Percentiles rank a stretch among this genome's conserved stretches.
These are phyloP conservation scores for Mycena alexandri DNA, from an alignment of 768 basidiomycete species.

Conservation along the genomic window DNA sequence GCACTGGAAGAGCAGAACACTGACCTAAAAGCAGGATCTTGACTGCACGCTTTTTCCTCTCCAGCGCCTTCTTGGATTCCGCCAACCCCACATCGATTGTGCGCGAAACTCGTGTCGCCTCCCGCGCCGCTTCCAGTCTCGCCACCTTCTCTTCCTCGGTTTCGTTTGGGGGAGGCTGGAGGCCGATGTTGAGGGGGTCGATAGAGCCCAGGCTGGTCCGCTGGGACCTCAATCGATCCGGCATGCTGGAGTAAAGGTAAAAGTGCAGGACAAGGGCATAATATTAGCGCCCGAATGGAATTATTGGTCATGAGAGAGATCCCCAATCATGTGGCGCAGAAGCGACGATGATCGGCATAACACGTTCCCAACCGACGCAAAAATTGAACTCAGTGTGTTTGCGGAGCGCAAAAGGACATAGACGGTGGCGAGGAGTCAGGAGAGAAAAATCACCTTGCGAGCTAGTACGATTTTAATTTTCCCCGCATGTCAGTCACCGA, in stretches of 20 bases:
- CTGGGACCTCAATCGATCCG: not conserved
- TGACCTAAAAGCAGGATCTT: conserved; percentile 56
- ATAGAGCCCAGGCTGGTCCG: conserved; percentile 23
- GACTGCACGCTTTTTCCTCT: conserved; percentile 52
- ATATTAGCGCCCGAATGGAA: conserved; percentile 18
- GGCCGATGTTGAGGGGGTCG: conserved; percentile 48
- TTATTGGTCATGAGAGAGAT: conserved; percentile 24
- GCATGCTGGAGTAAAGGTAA: conserved; percentile 1
- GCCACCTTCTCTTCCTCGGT: conserved; percentile 48
- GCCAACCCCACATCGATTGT: conserved; percentile 53
- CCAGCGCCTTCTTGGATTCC: conserved; percentile 48
- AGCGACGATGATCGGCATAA: conserved; percentile 3
- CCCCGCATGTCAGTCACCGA: too few species aligned
- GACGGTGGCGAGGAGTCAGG: too few species aligned
- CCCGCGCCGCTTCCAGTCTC: conserved; percentile 46
- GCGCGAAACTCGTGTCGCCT: conserved; percentile 50
- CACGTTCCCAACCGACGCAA: not conserved
- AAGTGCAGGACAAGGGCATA: conserved; percentile 12
- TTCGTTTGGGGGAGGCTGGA: conserved; percentile 51
- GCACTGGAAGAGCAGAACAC: conserved; percentile 7
- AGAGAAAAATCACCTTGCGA: too few species aligned
- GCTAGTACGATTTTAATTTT: too few species aligned
- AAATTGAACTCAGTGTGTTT: not conserved
- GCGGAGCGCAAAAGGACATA: too few species aligned
- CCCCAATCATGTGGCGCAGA: conserved; percentile 19